Evolutionary conservation across 495 filamentous ascomycete genomes (phyloP).

Genomic region (Penicillium silybi): DNA sequence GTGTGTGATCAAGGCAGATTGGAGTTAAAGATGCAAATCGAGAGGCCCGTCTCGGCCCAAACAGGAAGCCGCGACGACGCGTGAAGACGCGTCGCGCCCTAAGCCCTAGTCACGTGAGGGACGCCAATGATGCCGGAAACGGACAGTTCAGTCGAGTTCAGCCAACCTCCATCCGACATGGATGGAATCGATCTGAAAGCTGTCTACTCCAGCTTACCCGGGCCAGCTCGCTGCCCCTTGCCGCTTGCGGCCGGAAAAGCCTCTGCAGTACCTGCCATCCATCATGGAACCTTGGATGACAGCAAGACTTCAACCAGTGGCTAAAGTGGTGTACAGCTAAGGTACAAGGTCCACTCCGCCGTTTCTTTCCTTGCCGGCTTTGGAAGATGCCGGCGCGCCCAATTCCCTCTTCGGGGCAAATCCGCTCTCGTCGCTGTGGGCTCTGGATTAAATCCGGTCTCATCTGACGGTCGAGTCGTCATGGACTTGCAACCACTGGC

Average conservation of each 20-base stretch:
- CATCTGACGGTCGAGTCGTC: constrained; percentile 6
- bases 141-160: constrained; percentile 2
- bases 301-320: constrained; percentile 13
- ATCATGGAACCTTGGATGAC: constrained; percentile 15
- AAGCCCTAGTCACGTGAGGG: constrained; percentile 19
- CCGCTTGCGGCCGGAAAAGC: constrained; percentile 12
- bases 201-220: background rate
- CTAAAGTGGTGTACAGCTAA: background rate
- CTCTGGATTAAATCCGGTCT: constrained; percentile 1
- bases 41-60: constrained; percentile 6
- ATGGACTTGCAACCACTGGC: constrained; percentile 3
- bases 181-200: background rate
- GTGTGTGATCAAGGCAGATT: background rate
- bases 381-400: background rate
- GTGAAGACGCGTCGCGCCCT: constrained; percentile 15
- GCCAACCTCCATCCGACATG: background rate
- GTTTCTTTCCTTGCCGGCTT: background rate
- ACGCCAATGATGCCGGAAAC: constrained; percentile 3
- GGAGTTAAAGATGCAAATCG: background rate
- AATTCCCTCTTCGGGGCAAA: background rate
- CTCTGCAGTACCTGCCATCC: constrained; percentile 11
- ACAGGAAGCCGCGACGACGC: constrained; percentile 18
- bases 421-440: background rate
- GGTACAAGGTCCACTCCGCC: background rate
- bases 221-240: background rate